phyloP scores from a whole-genome alignment of 768 basidiomycete genomes.

The Chalciporus sphaerocephalus region DNA sequence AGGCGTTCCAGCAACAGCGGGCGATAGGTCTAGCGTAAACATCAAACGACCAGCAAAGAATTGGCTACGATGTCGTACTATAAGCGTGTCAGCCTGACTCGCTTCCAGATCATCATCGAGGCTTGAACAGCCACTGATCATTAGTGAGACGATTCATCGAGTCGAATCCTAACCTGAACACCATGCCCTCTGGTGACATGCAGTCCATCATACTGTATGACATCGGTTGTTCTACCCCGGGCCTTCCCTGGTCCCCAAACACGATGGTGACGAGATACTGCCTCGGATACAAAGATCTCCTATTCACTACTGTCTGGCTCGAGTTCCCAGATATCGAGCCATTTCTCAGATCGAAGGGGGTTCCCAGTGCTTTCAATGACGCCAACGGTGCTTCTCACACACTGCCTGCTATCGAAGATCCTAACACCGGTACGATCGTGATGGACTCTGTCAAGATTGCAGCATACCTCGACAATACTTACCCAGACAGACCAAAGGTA shows the following conservation, averaged over 20 bases:
- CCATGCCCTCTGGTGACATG: slow-evolving; percentile 8
- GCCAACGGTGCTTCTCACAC: slow-evolving; percentile 30
- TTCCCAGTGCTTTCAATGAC: slow-evolving; percentile 8
- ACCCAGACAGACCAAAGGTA: slow-evolving; percentile 40
- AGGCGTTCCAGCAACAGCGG: too few relatives aligned
- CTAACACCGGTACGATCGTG: slow-evolving; percentile 34
- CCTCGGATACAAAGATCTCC: slow-evolving; percentile 21
- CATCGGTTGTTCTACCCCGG: slow-evolving; percentile 26
- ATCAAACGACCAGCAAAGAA: too few relatives aligned
- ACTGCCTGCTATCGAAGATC: slow-evolving; percentile 49
- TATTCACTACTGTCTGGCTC: slow-evolving; percentile 31
- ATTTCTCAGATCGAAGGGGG: slow-evolving; percentile 23
- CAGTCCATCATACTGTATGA: slow-evolving; percentile 35
- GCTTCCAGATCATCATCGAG: too few relatives aligned
- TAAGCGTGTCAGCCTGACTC: too few relatives aligned
- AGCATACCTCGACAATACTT: slow-evolving; percentile 46
- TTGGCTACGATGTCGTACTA: too few relatives aligned
- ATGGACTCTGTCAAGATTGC: slow-evolving; percentile 46
- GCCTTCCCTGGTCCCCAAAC: slow-evolving; percentile 37
- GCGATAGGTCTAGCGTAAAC: too few relatives aligned
- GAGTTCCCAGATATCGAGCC: slow-evolving; percentile 48
- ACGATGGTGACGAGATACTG: slow-evolving; percentile 33
- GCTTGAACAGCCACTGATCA: too few relatives aligned
- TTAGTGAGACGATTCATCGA: too few relatives aligned
- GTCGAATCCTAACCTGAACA: too few relatives aligned